Evolutionary conservation across 192 early-diverging fungal genomes (phyloP).

Genomic region (Lobulomyces angularis): DNA sequence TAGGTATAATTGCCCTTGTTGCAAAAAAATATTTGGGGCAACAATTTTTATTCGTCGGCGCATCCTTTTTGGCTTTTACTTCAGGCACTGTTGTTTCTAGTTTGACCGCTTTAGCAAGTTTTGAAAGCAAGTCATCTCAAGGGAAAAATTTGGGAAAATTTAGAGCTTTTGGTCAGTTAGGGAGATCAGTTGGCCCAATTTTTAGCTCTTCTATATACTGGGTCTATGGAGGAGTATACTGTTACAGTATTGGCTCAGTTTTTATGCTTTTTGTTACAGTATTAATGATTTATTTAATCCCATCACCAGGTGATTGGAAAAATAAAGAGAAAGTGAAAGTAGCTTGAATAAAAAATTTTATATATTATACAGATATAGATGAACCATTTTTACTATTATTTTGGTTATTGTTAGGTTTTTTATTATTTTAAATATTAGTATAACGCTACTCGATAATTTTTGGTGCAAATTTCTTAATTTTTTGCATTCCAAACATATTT

Average conservation of each 20-base stretch:
- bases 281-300: too few species aligned
- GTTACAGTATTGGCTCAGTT: conserved; percentile 46
- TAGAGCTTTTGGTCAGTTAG: conserved; percentile 79
- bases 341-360: too few species aligned
- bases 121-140: conserved; percentile 33
- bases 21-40: conserved; percentile 11
- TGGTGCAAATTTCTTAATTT: too few species aligned
- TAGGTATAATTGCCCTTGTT: conserved; percentile 43
- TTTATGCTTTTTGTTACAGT: conserved; percentile 29
- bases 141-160: conserved; percentile 76
- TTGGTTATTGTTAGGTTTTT: too few species aligned
- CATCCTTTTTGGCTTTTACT: conserved; percentile 76
- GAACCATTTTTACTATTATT: too few species aligned
- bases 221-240: conserved; percentile 50
- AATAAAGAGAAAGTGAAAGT: too few species aligned
- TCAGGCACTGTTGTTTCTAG: conserved; percentile 91
- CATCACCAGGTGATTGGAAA: too few species aligned
- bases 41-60: conserved; percentile 51
- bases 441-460: too few species aligned
- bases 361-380: too few species aligned
- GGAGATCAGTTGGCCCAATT: conserved; percentile 77
- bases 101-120: conserved; percentile 63
- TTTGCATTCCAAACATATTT: too few species aligned
- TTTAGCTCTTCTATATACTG: conserved; percentile 80
- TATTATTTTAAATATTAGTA: too few species aligned